phyloP scores from a whole-genome alignment of 164 flowering plant species.

The Dillenia suffruticosa region DNA sequence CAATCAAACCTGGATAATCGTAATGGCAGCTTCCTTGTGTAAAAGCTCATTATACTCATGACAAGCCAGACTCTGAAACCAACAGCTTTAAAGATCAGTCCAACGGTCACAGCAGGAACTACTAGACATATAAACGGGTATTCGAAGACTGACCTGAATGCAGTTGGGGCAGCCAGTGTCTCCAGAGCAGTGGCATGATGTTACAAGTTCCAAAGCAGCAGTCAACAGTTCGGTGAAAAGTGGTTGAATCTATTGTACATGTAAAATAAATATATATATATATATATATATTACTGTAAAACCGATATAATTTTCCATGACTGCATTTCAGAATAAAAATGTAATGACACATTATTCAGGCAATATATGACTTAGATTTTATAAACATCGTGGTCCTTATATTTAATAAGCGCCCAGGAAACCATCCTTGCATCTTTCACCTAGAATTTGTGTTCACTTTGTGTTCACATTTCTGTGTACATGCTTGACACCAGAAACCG shows the following conservation, averaged over 20 bases:
- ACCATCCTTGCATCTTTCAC: no score
- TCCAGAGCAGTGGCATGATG: slow-evolving; percentile 56
- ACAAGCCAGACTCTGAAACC: slow-evolving; percentile 61
- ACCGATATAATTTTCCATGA: not conserved
- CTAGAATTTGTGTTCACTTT: no score
- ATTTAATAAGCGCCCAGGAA: no score
- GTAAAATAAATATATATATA: not conserved
- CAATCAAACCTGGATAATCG: slow-evolving; percentile 65
- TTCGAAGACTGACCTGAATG: slow-evolving; percentile 50
- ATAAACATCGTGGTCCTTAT: no score
- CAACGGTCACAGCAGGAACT: not conserved
- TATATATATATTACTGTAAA: not conserved
- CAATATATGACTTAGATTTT: no score
- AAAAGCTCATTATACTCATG: slow-evolving; percentile 83
- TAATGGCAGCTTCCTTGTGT: slow-evolving; percentile 74
- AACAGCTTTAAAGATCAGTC: not conserved
- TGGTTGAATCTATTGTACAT: slow-evolving; percentile 55
- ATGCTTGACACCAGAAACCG: no score
- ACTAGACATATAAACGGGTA: not conserved
- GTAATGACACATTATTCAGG: no score
- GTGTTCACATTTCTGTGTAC: no score
- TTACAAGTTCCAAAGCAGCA: slow-evolving; percentile 78
- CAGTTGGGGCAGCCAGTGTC: slow-evolving; percentile 86
- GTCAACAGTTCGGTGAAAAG: slow-evolving; percentile 53
- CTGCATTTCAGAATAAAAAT: no score